Conservation (phyloP, 192 early-diverging fungal species). For the Backusella sp. region DNA sequence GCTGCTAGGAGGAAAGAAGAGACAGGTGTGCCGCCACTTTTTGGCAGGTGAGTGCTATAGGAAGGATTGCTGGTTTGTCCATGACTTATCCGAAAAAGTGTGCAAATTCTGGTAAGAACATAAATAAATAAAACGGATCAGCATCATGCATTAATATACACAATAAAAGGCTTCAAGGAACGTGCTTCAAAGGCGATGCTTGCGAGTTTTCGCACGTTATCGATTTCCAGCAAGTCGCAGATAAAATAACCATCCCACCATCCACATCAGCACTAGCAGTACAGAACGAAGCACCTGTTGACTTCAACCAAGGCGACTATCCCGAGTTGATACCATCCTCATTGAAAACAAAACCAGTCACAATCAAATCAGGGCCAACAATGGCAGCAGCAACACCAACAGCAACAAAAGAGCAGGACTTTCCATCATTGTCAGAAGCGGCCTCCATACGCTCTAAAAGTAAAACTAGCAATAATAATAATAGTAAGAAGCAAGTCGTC, state of each 20-base stretch:
- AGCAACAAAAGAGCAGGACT: conserved; percentile 2
- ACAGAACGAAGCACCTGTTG: neutral
- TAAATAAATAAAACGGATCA: too few species aligned
- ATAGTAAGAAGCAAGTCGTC: conserved; percentile 14
- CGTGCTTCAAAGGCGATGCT: conserved; percentile 49
- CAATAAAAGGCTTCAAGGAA: conserved; percentile 45
- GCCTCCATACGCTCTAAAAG: neutral
- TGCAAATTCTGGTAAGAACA: conserved; percentile 58
- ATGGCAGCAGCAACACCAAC: neutral
- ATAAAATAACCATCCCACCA: neutral
- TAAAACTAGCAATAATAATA: neutral
- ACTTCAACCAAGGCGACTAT: conserved; percentile 11
- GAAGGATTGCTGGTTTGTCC: conserved; percentile 56
- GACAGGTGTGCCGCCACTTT: conserved; percentile 53
- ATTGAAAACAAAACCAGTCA: neutral
- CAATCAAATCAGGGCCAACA: neutral
- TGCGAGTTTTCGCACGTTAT: conserved; percentile 54
- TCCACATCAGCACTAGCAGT: neutral
- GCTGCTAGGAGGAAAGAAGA: neutral
- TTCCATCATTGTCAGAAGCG: conserved; percentile 13
- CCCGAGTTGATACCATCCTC: neutral
- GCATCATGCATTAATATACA: neutral
- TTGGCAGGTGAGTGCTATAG: conserved; percentile 54
- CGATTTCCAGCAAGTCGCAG: conserved; percentile 34
- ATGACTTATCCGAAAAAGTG: conserved; percentile 50